Base-by-base conservation (phyloP, 371 early-diverging fungal species). In the Mortierella sp. region DNA sequence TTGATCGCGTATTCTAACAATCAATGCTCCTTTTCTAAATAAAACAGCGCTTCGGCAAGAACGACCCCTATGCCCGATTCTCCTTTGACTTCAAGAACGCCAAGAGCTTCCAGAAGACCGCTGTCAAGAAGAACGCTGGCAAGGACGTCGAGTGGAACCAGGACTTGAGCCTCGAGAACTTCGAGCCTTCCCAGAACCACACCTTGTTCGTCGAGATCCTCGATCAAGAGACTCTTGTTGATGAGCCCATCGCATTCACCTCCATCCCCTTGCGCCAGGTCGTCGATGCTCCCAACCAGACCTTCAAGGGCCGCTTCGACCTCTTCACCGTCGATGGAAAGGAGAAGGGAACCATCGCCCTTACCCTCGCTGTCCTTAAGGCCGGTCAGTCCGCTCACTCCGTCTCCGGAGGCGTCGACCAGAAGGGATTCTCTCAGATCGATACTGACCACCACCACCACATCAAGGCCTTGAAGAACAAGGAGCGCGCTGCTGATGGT, bases 401-500 rank as follows among this genome's bases (percentile, higher is more conserved):
- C 64, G 43, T 1, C 37, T 22, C 55, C 59, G 63, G 67, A 52
- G 67, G 57, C 51, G 6, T 8, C 3, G 35, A 35, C 35, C 35
- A 35, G 35, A 24, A 60, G 64, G 69, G 64, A 3, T 12, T 20
- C 20, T 80, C 85, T 43, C 84, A 86, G 45, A 45, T 86, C 16
- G 62, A 83, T 26, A 77, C 75, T 66, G 78, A 45, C 18, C 90
- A 90, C 51, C 62, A 75, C 52, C 70, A 73, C 47, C 86, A 86
- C 47, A 71, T 86, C 81, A 87, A 88, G 78, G 72, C 78, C 5
- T 47, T 75, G 22, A 78, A 83, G 30, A 83, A 72, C 73, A 87
- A 86, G 80, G 79, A 75, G 39, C 59, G 76, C 16, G 87, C 85
- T 63, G 51, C 76, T 55, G 85, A 87, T 65, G 51, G 51, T 51